phyloP scores from a whole-genome alignment of 371 early-diverging fungal species.

The Dichotomocladium elegans region DNA sequence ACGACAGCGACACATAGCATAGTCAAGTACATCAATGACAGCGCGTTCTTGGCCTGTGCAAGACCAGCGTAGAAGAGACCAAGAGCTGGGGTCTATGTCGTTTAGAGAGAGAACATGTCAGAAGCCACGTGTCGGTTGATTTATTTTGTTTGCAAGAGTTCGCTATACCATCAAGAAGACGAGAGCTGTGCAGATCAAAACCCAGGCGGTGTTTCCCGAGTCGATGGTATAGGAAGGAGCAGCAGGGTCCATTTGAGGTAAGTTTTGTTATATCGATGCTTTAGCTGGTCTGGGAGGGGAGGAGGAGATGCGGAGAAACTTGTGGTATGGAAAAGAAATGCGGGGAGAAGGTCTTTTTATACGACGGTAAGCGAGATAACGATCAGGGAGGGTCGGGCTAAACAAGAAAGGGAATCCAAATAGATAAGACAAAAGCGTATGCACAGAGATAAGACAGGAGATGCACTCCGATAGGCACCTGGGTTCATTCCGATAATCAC shows the following conservation, averaged over 20 bases:
- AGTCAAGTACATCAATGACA: conserved; percentile 77
- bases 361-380: neutral
- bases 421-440: neutral
- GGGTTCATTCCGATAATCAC: neutral
- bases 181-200: conserved; percentile 43
- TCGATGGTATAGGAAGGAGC: conserved; percentile 15
- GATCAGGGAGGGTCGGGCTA: neutral
- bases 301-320: neutral
- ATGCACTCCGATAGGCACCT: neutral
- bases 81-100: conserved; percentile 56
- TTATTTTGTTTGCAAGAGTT: too few relatives aligned
- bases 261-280: neutral
- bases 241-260: neutral
- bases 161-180: conserved; percentile 42
- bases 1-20: conserved; percentile 80
- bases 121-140: too few relatives aligned
- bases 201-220: conserved; percentile 76
- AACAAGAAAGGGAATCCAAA: neutral
- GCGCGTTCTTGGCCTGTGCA: conserved; percentile 74
- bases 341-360: neutral
- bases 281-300: neutral
- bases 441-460: neutral
- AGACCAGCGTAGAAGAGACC: conserved; percentile 86
- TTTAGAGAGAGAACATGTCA: neutral
- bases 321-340: neutral